Conservation (phyloP, 768 basidiomycete species). For the Polyporus arcularius region DNA sequence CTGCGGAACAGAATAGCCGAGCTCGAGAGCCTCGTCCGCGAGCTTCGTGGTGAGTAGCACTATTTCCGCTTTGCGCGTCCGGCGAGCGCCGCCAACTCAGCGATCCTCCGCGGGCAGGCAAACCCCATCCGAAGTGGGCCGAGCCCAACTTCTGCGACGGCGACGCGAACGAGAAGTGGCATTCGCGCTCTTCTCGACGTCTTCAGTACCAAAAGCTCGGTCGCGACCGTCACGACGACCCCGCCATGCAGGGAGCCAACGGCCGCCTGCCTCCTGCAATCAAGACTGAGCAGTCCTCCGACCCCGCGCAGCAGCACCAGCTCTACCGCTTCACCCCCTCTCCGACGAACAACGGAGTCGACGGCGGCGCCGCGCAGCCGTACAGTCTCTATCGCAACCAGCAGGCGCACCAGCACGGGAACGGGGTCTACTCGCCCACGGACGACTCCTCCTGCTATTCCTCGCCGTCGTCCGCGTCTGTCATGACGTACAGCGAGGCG, state of each 20-base stretch:
- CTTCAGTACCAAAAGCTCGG: conserved; percentile 31
- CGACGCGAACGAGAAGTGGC: conserved; percentile 84
- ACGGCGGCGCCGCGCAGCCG: conserved; percentile 7
- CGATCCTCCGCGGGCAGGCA: conserved; percentile 46
- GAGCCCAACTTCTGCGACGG: conserved; percentile 77
- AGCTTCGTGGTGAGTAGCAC: conserved; percentile 63
- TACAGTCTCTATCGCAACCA: conserved; percentile 18
- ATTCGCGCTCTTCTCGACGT: conserved; percentile 78
- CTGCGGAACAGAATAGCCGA: conserved; percentile 88
- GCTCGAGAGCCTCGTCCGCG: conserved; percentile 88
- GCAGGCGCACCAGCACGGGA: conserved; percentile 11
- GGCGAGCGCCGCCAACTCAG: background rate
- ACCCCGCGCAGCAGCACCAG: conserved; percentile 40
- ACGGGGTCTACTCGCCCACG: conserved; percentile 20
- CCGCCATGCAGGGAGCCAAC: conserved; percentile 17
- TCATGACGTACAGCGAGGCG: conserved; percentile 25
- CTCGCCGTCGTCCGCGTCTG: conserved; percentile 28
- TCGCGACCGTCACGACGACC: conserved; percentile 25
- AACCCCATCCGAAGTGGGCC: conserved; percentile 87
- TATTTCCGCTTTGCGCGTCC: background rate
- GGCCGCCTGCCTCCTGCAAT: conserved; percentile 20
- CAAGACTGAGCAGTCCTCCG: conserved; percentile 59
- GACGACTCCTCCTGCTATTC: conserved; percentile 22
- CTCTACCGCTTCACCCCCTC: conserved; percentile 68
- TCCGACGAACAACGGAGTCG: conserved; percentile 36